A percentile compares a stretch with the other conserved stretches of the same genome.
Evolutionary conservation across 1,284 basidiomycete genomes (phyloP).

Genomic region (Sporisorium graminicola): DNA sequence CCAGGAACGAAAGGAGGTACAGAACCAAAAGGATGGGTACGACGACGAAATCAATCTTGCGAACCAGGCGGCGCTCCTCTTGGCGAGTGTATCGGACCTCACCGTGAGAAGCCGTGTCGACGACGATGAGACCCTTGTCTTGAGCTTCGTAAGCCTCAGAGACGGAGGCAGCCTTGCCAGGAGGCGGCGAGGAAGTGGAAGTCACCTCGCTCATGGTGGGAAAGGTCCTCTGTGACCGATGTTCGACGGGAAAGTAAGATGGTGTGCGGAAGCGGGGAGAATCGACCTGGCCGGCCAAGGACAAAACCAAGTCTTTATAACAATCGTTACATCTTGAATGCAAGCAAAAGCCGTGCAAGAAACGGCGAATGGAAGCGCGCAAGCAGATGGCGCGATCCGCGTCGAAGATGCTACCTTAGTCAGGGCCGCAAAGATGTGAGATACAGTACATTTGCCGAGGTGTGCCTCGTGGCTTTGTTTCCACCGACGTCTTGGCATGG

Average conservation of each 20-base stretch:
- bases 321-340: no score
- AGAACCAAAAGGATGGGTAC: slow-evolving; percentile 57
- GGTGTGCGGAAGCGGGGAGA: background rate
- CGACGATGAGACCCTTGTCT: slow-evolving; percentile 4
- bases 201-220: slow-evolving; percentile 26
- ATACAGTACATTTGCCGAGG: slow-evolving; percentile 16
- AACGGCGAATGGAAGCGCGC: background rate
- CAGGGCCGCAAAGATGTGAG: slow-evolving; percentile 9
- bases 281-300: background rate
- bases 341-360: no score
- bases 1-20: slow-evolving; percentile 53
- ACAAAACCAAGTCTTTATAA: background rate
- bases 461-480: slow-evolving; percentile 3
- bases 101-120: slow-evolving; percentile 23
- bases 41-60: slow-evolving; percentile 58
- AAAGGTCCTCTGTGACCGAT: no score
- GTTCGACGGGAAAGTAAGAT: background rate
- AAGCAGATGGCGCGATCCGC: slow-evolving; percentile 12
- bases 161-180: slow-evolving; percentile 17
- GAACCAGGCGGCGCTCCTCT: slow-evolving; percentile 52
- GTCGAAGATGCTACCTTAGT: slow-evolving; percentile 5
- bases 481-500: slow-evolving; percentile 1
- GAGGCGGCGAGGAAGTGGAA: slow-evolving; percentile 17
- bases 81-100: slow-evolving; percentile 44
- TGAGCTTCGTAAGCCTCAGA: slow-evolving; percentile 24